A percentile compares a stretch with the other conserved stretches of the same genome.
phyloP scores from a whole-genome alignment of 371 early-diverging fungal genomes.

The Saksenaea oblongispora region DNA sequence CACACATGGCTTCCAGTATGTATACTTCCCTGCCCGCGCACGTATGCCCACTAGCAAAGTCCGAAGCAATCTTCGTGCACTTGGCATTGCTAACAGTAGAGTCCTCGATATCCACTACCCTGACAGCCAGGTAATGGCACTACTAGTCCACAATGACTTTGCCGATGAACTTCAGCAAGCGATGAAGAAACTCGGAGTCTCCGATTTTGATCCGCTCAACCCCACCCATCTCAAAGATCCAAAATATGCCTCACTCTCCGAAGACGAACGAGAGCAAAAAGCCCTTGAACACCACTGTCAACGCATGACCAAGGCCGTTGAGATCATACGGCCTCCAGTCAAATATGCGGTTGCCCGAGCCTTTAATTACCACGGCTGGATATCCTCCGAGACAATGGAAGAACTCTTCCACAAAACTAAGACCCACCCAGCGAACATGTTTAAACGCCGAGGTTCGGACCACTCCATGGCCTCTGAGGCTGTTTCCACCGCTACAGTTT shows the following conservation, averaged over 20 bases:
- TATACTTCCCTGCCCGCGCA: conserved; percentile 8
- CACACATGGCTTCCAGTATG: conserved; percentile 14
- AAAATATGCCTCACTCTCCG: neutral
- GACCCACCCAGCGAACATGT: neutral
- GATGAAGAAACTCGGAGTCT: neutral
- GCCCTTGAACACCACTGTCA: neutral
- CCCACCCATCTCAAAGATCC: conserved; percentile 5
- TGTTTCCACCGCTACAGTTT: too few relatives aligned
- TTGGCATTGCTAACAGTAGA: conserved; percentile 8
- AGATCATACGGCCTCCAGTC: neutral
- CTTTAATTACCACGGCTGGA: neutral
- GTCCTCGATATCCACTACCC: conserved; percentile 16
- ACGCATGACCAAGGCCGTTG: neutral
- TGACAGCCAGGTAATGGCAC: neutral
- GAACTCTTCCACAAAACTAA: neutral
- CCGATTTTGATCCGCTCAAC: conserved; percentile 7
- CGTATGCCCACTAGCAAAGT: neutral
- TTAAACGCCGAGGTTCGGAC: too few relatives aligned
- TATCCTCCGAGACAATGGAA: neutral
- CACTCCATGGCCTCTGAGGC: too few relatives aligned
- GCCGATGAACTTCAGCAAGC: neutral
- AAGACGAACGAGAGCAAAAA: neutral
- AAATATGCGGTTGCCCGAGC: conserved; percentile 1
- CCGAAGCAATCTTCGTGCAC: neutral
- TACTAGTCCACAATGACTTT: conserved; percentile 13